Evolutionary conservation across 345 rosid genomes (phyloP), one percentile per base, ranked within the genome.

Genomic region (Clarkia xantiana): DNA sequence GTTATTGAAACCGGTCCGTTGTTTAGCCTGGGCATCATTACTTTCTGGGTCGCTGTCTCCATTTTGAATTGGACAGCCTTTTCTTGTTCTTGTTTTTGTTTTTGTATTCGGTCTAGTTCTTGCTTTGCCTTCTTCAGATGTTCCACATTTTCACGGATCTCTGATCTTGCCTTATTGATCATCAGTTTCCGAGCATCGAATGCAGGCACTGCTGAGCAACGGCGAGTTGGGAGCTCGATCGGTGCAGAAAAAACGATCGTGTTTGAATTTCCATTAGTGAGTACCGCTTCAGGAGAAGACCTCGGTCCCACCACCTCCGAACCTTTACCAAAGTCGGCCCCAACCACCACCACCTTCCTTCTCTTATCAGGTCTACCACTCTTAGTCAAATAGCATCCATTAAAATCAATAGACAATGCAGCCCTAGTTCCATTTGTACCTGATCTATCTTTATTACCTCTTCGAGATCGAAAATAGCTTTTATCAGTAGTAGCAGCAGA

Each of bases 131-230:
- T 65, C 57, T 67, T 78, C 63, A 84, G 60, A 34, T 69, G 72
- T 64, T 76, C 87, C 56, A 86, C 52, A 57, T 78, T 82, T 70
- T 70, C 72, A 70, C 53, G 66, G 43, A 91, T 84, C 17, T 74
- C 78, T 40, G 62, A 19, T 71, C 76, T 81, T 18, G 94, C 98
- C 66, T 76, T 86, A 46, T 76, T 81, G 56, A 91, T 71, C 62
- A 91, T 69, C 68, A 78, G 62, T 65, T 80, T 91, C 63, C 96
- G 72, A 39, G 83, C 80, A 70, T 91, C 98, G 71, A 84, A 75
- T 55, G 72, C 76, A 20, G 93, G 79, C 18, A 79, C 71, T 59
- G 65, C 56, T 18, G 77, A 65, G 67, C 73, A 67, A 12, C 86
- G 79, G 61, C 64, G 80, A 18, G 58, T 47, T 41, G 75, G 62